Percentiles rank a stretch among this genome's conserved stretches.
phyloP scores from a whole-genome alignment of 129 eudicot species.

The Gnaphalium uliginosum region DNA sequence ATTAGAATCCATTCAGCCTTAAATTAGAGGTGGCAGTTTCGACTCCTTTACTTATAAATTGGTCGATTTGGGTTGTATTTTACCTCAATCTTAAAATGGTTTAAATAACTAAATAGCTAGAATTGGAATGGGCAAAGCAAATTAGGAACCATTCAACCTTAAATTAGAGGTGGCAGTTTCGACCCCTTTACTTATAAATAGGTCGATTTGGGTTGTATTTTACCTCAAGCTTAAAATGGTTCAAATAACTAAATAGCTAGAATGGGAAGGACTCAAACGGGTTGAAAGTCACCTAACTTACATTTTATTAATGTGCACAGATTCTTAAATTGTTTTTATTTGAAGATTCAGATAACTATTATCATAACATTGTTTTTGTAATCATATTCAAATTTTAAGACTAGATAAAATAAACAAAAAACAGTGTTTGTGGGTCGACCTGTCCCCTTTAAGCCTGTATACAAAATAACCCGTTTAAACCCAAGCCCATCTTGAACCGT shows the following conservation, averaged over 20 bases:
- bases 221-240: constrained; percentile 1
- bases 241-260: background rate
- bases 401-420: background rate
- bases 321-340: background rate
- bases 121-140: too few relatives aligned
- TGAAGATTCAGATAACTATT: background rate
- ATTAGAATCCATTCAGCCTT: background rate
- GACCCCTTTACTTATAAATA: background rate
- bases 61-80: background rate
- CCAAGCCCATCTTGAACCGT: background rate
- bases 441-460: too few relatives aligned
- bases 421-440: too few relatives aligned
- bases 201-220: background rate
- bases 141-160: background rate
- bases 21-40: background rate
- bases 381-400: background rate
- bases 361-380: background rate
- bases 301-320: background rate
- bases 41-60: background rate
- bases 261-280: background rate
- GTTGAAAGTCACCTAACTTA: background rate
- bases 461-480: background rate
- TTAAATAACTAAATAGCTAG: background rate
- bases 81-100: background rate
- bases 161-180: background rate